Evolutionary conservation across 2,329 filamentous ascomycete genomes (phyloP), one percentile per base, ranked within the genome.

Genomic region (Chaetomiaceae sp.): DNA sequence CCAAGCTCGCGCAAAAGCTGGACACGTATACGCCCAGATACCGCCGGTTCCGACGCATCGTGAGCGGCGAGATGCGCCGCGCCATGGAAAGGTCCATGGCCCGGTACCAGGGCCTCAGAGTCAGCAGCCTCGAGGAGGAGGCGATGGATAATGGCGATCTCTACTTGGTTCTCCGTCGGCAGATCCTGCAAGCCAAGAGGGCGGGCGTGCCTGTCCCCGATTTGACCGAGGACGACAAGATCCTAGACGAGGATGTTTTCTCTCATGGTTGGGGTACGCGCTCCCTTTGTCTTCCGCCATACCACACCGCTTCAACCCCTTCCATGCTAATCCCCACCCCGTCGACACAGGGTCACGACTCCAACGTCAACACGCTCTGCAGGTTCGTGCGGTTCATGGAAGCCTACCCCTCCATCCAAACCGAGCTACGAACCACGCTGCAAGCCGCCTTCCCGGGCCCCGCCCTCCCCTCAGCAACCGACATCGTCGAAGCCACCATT

Each of bases 301-400:
- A n/a, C n/a, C n/a, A n/a, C n/a, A n/a, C n/a, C n/a, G n/a, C n/a
- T n/a, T n/a, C n/a, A n/a, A n/a, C n/a, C n/a, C n/a, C n/a, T n/a
- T n/a, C n/a, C n/a, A n/a, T n/a, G n/a, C n/a, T n/a, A n/a, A n/a
- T n/a, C n/a, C n/a, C n/a, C n/a, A n/a, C n/a, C n/a, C n/a, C n/a
- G n/a, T n/a, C n/a, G 9, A 5, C 5, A n/a, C 64, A 67, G 38
- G 72, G 70, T 15, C 66, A 72, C 49, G 70, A 74, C 38, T 73
- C 71, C 0, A 71, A 67, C 2, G 61, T 65, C 14, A 69, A 65
- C 10, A 67, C 42, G 9, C 51, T 49, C 20, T 43, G 42, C 15
- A 56, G 52, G 54, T 58, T 56, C 22, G 36, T 50, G 29, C 51
- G 51, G 19, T 51, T 50, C 38, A 56, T 56, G 48, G 55, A 47